Conservation (phyloP, 495 filamentous ascomycete species). For the Aeminium ludgeri region DNA sequence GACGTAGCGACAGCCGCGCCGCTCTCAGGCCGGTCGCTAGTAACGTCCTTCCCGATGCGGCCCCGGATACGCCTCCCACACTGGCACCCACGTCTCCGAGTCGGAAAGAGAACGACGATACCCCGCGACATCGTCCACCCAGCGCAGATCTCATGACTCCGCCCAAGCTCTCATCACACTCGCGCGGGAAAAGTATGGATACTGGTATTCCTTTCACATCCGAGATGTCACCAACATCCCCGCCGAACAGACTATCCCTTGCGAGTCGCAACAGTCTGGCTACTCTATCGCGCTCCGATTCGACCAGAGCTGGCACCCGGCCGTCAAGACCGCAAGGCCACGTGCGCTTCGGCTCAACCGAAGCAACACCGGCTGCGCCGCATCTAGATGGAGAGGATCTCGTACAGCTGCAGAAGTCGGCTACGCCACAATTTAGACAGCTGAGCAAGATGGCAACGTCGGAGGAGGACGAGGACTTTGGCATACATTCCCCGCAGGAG, state of each 20-base stretch:
- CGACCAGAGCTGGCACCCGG: constrained; percentile 18
- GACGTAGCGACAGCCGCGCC: constrained; percentile 10
- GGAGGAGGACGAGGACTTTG: constrained; percentile 59
- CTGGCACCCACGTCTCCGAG: background rate
- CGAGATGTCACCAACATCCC: constrained; percentile 3
- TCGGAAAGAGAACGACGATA: constrained; percentile 2
- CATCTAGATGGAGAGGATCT: constrained; percentile 36
- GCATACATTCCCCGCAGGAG: constrained; percentile 51
- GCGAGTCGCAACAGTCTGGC: constrained; percentile 12
- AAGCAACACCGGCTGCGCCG: constrained; percentile 1
- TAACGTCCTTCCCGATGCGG: constrained; percentile 6
- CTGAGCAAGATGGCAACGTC: constrained; percentile 66
- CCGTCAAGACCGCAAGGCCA: constrained; percentile 8
- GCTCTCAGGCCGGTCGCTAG: constrained; percentile 14
- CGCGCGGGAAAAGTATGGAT: constrained; percentile 7
- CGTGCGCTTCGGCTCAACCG: constrained; percentile 10
- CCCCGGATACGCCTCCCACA: background rate
- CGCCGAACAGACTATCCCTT: no score
- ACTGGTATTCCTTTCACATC: constrained; percentile 1
- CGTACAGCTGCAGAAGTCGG: constrained; percentile 60
- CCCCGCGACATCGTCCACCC: background rate
- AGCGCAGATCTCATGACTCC: constrained; percentile 3
- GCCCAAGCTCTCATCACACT: constrained; percentile 7
- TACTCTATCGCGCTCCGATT: constrained; percentile 21
- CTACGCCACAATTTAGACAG: constrained; percentile 74